A percentile compares a stretch with the other conserved stretches of the same genome.
phyloP scores from a whole-genome alignment of 1,284 basidiomycete species.

The Trichosporon asahii region DNA sequence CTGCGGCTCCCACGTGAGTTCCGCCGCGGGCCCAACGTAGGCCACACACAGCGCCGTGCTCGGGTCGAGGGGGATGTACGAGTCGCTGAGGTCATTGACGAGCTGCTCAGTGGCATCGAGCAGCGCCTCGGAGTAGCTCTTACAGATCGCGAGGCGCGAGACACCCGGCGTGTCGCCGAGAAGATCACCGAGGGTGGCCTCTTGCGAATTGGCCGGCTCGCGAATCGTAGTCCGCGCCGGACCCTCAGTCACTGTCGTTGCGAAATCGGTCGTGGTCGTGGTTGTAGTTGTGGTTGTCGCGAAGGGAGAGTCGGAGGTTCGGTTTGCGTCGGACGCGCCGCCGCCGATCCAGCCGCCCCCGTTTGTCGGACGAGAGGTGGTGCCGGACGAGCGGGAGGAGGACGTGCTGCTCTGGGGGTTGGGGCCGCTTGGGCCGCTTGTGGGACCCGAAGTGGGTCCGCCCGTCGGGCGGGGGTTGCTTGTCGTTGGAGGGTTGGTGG shows the following conservation, averaged over 20 bases:
- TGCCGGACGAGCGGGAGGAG: too few species aligned
- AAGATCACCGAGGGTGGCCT: neutral
- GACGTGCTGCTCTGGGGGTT: too few species aligned
- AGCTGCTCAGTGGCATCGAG: neutral
- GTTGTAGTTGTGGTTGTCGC: neutral
- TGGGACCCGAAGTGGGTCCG: too few species aligned
- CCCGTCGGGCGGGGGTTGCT: neutral
- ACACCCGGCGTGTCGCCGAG: neutral
- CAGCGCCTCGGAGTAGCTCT: neutral
- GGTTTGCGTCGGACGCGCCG: neutral
- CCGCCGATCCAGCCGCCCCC: neutral
- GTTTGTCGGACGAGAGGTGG: too few species aligned
- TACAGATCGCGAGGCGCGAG: neutral
- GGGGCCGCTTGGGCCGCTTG: neutral
- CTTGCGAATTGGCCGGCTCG: neutral
- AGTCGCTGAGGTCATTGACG: neutral
- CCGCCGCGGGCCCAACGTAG: neutral
- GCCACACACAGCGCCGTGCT: neutral
- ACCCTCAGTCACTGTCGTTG: neutral
- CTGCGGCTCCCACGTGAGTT: neutral
- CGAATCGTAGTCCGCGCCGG: neutral
- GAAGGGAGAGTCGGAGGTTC: neutral
- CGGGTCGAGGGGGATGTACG: neutral
- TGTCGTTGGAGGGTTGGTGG: neutral
- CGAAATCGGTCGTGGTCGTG: neutral